These are phyloP conservation scores for Phoma sp. DNA, from an alignment of 2,329 filamentous ascomycete species.

Conservation along the genomic window DNA sequence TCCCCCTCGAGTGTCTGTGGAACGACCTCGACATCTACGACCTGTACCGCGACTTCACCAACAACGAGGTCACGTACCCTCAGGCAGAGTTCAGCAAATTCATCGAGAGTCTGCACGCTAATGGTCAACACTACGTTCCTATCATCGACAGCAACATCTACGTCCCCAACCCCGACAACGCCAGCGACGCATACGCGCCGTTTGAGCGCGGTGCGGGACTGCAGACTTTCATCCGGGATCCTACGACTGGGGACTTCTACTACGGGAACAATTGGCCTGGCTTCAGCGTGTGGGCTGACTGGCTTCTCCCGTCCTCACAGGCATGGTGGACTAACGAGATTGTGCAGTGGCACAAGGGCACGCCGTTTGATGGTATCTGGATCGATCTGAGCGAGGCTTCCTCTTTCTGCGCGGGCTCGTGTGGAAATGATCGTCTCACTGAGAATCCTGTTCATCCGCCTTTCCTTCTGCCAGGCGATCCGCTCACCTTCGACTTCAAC, in stretches of 20 bases:
- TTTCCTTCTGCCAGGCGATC: slow-evolving; percentile 68
- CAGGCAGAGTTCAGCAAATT: slow-evolving; percentile 57
- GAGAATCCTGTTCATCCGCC: slow-evolving; percentile 70
- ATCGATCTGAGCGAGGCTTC: slow-evolving; percentile 65
- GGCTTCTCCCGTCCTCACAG: slow-evolving; percentile 63
- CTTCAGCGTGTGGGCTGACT: slow-evolving; percentile 65
- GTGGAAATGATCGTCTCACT: slow-evolving; percentile 66
- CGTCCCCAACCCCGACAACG: slow-evolving; percentile 71
- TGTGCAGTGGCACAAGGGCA: slow-evolving; percentile 54
- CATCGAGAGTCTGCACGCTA: slow-evolving; percentile 56
- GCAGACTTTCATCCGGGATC: slow-evolving; percentile 57
- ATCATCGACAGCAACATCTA: slow-evolving; percentile 70
- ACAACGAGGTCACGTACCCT: slow-evolving; percentile 58
- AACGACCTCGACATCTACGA: slow-evolving; percentile 45
- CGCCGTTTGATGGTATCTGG: slow-evolving; percentile 61
- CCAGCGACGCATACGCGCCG: slow-evolving; percentile 59
- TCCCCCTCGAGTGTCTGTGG: slow-evolving; percentile 56
- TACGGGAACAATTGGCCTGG: slow-evolving; percentile 61
- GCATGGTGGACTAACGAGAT: slow-evolving; percentile 64
- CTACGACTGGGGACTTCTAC: slow-evolving; percentile 55
- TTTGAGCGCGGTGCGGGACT: slow-evolving; percentile 55
- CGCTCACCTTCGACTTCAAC: slow-evolving; percentile 61
- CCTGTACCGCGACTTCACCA: slow-evolving; percentile 62
- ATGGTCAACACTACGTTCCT: slow-evolving; percentile 62
- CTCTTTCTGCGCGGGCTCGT: slow-evolving; percentile 71